phyloP scores from a whole-genome alignment of 352 stramenopile species.

The Globisporangium solare region DNA sequence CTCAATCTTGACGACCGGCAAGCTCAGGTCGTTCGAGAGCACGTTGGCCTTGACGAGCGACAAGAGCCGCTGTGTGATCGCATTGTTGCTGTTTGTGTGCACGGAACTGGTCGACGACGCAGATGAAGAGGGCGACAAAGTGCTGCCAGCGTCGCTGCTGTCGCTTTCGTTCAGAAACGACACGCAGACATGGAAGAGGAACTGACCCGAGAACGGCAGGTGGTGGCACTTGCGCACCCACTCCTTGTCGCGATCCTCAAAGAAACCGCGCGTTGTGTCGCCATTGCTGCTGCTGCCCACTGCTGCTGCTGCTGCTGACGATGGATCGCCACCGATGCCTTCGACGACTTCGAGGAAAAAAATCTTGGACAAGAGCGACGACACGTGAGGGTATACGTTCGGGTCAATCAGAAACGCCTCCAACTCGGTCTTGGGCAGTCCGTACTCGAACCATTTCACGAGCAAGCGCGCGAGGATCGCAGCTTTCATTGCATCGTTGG shows the following conservation, averaged over 20 bases:
- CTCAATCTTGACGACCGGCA: slow-evolving; percentile 40
- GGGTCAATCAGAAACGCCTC: slow-evolving; percentile 62
- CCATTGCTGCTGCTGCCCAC: background rate
- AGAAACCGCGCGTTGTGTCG: slow-evolving; percentile 11
- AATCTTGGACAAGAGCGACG: slow-evolving; percentile 57
- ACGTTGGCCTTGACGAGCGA: slow-evolving; percentile 76
- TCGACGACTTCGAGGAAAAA: slow-evolving; percentile 73
- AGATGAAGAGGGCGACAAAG: background rate
- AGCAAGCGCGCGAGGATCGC: slow-evolving; percentile 75
- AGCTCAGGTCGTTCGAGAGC: slow-evolving; percentile 61
- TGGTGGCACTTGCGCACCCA: slow-evolving; percentile 74
- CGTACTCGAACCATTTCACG: slow-evolving; percentile 84
- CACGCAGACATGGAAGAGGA: slow-evolving; percentile 72
- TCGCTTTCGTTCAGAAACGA: slow-evolving; percentile 43
- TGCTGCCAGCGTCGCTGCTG: slow-evolving; percentile 3
- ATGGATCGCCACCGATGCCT: slow-evolving; percentile 26
- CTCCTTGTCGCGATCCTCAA: slow-evolving; percentile 73
- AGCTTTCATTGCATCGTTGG: slow-evolving; percentile 38
- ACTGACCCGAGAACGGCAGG: slow-evolving; percentile 73
- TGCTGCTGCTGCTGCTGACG: background rate
- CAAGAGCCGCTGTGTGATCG: slow-evolving; percentile 33
- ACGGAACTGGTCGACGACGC: background rate
- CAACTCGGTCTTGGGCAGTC: slow-evolving; percentile 43
- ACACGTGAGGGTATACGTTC: slow-evolving; percentile 54
- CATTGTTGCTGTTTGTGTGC: background rate